These are phyloP conservation scores for Theobroma grandiflorum DNA, from an alignment of 441 rosid genomes.

Conservation along the genomic window DNA sequence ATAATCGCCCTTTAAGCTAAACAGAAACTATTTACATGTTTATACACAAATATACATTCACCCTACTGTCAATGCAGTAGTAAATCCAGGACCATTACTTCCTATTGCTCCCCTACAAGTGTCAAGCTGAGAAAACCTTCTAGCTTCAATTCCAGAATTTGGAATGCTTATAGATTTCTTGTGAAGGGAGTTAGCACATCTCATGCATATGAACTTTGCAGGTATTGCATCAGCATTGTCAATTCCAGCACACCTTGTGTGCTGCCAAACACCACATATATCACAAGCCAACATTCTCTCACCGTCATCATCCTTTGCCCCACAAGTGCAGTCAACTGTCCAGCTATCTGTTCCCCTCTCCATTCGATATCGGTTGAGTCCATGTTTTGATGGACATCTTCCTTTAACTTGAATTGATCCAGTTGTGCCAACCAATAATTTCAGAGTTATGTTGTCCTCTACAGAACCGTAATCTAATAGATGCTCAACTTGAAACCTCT, in stretches of 20 bases:
- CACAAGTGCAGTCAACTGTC: conserved; percentile 74
- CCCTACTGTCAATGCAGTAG: conserved; percentile 40
- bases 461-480: conserved; percentile 54
- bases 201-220: conserved; percentile 50
- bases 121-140: conserved; percentile 27
- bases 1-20: neutral
- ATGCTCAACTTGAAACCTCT: conserved; percentile 57
- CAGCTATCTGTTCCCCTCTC: conserved; percentile 74
- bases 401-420: conserved; percentile 52
- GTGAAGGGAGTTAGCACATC: conserved; percentile 39
- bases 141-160: conserved; percentile 35
- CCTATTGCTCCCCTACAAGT: conserved; percentile 50
- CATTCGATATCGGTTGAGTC: conserved; percentile 58
- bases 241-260: conserved; percentile 75
- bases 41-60: conserved; percentile 33
- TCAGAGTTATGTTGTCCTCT: conserved; percentile 54
- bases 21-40: neutral
- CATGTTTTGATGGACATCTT: conserved; percentile 54
- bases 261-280: conserved; percentile 72
- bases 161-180: conserved; percentile 32
- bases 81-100: conserved; percentile 32
- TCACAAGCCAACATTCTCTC: conserved; percentile 86
- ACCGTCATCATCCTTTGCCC: conserved; percentile 82
- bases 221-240: conserved; percentile 52
- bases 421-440: conserved; percentile 52